phyloP scores from a whole-genome alignment of 768 basidiomycete genomes.

The Lyophyllum atratum region DNA sequence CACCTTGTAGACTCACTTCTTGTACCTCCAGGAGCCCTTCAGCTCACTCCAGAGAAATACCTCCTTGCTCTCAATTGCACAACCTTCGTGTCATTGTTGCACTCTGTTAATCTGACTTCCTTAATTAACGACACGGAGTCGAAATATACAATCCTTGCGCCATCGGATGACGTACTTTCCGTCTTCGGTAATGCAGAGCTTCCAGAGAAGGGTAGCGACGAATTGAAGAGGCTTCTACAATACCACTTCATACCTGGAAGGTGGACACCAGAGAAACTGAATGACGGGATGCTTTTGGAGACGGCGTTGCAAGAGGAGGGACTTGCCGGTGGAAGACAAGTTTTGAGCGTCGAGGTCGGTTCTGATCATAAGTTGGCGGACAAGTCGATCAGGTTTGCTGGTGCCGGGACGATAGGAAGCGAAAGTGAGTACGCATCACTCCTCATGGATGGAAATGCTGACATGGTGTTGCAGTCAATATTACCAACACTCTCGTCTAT shows the following conservation, averaged over 20 bases:
- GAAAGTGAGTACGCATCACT: constrained; percentile 52
- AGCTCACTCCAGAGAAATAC: constrained; percentile 92
- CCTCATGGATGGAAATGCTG: constrained; percentile 2
- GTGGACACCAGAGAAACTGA: constrained; percentile 70
- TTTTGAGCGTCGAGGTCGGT: constrained; percentile 67
- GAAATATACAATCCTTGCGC: constrained; percentile 89
- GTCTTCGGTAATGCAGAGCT: constrained; percentile 53
- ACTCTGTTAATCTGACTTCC: constrained; percentile 72
- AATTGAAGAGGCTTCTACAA: constrained; percentile 70
- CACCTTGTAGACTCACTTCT: constrained; percentile 88
- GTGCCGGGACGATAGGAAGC: constrained; percentile 77
- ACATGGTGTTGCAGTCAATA: constrained; percentile 51
- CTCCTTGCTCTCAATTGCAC: constrained; percentile 92
- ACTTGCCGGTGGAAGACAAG: constrained; percentile 68
- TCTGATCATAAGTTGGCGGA: constrained; percentile 47
- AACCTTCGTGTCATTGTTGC: constrained; percentile 84
- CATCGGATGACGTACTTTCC: constrained; percentile 80
- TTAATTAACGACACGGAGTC: constrained; percentile 71
- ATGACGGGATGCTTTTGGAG: constrained; percentile 73
- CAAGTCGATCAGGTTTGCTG: constrained; percentile 77
- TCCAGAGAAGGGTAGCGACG: constrained; percentile 65
- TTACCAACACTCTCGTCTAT: constrained; percentile 84
- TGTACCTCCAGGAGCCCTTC: constrained; percentile 71
- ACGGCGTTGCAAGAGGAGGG: constrained; percentile 78
- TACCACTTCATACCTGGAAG: constrained; percentile 93